Base-by-base conservation (phyloP, 352 stramenopile species). In the Discostella stelligera region DNA sequence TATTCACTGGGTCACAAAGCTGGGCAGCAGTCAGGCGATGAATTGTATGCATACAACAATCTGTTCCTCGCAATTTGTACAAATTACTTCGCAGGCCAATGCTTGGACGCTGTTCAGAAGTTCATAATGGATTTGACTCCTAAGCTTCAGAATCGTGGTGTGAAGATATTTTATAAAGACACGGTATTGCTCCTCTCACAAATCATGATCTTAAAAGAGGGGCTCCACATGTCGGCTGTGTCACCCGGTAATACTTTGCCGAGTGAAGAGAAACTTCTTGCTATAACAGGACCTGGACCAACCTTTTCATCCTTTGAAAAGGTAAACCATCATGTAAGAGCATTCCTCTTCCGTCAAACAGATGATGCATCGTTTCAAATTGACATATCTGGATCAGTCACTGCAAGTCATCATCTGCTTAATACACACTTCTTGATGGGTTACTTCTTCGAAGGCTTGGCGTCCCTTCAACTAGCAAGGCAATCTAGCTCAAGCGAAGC, bases 381-480 rank as follows among this genome's bases (percentile, higher is more conserved):
- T 20, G 50, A 53, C n/a, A 5, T 62, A 21, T 58, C 27, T 52
- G 65, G 64, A 20, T 39, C 30, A 23, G 23, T 73, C 18, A 37
- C 13, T 39, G 23, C 32, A 20, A 50, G 55, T 5, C 64, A 65
- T 8, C 16, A 55, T 21, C 21, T 18, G 30, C 54, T 74, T n/a
- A 54, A 54, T 30, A 32, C 39, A 8, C 2, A 44, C 2, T 18
- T 66, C 18, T n/a, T 59, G 10, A 21, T 55, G 20, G 66, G 53
- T 0, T 13, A 66, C n/a, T 74, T 66, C 13, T 74, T 66, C 56
- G 66, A 74, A 44, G 66, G 66, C 11, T 56, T 74, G 30, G 3
- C 44, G n/a, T 39, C 53, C 1, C 59, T 60, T 54, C 20, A 74
- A 11, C 44, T 63, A 56, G 66, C 66, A 18, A 56, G 66, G n/a